Evolutionary conservation across 228 moss, liverwort and hornwort species (phyloP), one percentile per base, ranked within the genome.

Genomic region (Sphagnum magellanicum): DNA sequence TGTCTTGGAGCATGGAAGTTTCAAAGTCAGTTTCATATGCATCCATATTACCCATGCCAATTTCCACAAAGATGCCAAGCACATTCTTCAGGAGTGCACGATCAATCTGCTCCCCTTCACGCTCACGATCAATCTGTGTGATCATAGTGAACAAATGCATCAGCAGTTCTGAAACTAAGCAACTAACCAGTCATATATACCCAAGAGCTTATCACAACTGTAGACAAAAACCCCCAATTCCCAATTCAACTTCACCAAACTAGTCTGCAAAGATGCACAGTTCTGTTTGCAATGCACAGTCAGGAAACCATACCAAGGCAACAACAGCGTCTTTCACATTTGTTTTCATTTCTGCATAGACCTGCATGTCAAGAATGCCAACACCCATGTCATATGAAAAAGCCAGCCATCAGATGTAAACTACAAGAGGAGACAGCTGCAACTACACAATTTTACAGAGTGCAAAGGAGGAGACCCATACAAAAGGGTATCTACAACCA

Each of bases 41-140:
- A 77, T 93, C 93, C 97, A 98, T 98, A 50, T 60, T 89, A 15
- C 97, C 91, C 97, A 98, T 98, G 63, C 97, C 97, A 51, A 98
- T 98, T 73, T 98, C 97, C 16, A 98, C 91, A 67, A 98, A 98
- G 63, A 98, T 98, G n/a, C 97, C 97, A 49, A 98, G 81, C 6
- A 98, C 93, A 59, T 98, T 98, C 84, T 98, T 98, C 63, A 98
- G 69, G 46, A 98, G 81, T 48, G 93, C 93, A n/a, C 93, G 91
- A 63, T 98, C 93, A 68, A 98, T 98, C 75, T 98, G 97, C 74
- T 98, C 97, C 53, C 97, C 93, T 84, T 98, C 93, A 15, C 97
- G 87, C 79, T 98, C 97, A 68, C 97, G 90, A 59, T 98, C 95
- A 12, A 95, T 75, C 95, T 95, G 88, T 70, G 4, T 61, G 67